A percentile compares a stretch with the other conserved stretches of the same genome.
phyloP scores from a whole-genome alignment of 1,139 yeast species.

The Diutina catenulata region DNA sequence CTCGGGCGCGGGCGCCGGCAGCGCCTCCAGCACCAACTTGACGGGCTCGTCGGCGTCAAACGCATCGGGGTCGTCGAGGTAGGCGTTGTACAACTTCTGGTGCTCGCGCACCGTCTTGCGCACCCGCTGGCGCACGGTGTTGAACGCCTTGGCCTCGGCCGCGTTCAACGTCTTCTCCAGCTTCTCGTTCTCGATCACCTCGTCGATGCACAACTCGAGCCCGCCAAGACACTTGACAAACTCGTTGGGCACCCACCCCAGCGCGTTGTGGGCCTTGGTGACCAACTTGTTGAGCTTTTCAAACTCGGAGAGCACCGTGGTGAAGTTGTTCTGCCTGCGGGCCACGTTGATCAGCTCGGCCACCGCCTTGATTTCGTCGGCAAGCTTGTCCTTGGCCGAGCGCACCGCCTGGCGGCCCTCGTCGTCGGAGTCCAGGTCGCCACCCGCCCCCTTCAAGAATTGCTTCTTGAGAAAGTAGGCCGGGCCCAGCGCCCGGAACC shows the following conservation, averaged over 20 bases:
- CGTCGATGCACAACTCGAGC: constrained; percentile 60
- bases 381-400: constrained; percentile 83
- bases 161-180: constrained; percentile 76
- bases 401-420: constrained; percentile 71
- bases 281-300: constrained; percentile 63
- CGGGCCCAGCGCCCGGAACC: constrained; percentile 39
- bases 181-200: constrained; percentile 31
- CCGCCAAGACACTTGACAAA: constrained; percentile 60
- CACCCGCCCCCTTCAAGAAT: constrained; percentile 37
- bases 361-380: constrained; percentile 71
- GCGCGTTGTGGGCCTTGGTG: constrained; percentile 65
- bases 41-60: constrained; percentile 45
- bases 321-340: constrained; percentile 72
- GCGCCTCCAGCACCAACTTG: constrained; percentile 12
- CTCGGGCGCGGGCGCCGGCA: constrained; percentile 7
- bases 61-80: constrained; percentile 58
- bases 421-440: constrained; percentile 46
- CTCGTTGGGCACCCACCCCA: constrained; percentile 51
- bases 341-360: constrained; percentile 62
- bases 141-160: constrained; percentile 76
- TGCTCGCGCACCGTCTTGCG: constrained; percentile 68
- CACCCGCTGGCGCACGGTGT: constrained; percentile 80
- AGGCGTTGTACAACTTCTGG: constrained; percentile 46
- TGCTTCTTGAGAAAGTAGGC: constrained; percentile 47
- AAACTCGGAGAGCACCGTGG: constrained; percentile 60